Evolutionary conservation across 2,329 filamentous ascomycete genomes (phyloP), one percentile per base, ranked within the genome.

Genomic region (Talaromyces islandicus): DNA sequence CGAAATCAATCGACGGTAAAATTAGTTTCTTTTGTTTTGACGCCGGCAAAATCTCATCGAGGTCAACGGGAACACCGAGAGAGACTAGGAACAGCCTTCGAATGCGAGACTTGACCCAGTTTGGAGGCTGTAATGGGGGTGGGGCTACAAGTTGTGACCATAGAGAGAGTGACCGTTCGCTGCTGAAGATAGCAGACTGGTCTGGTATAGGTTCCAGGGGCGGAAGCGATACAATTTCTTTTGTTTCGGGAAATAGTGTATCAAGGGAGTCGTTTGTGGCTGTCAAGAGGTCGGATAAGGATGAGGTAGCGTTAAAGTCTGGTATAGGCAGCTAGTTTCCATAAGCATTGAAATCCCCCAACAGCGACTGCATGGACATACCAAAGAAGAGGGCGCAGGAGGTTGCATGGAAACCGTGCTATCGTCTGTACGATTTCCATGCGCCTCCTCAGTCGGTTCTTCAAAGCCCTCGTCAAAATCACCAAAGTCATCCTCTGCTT

Each of bases 1-100:
- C 62, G 75, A 82, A 55, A 77, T 82, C 71, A 65, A 94, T 87
- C 6, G 92, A 96, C 0, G 94, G 94, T 1, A 99, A 83, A 4
- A 99, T 84, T 19, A 99, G 87, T 73, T 97, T 97, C 83, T 97
- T 97, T 74, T 99, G 94, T 75, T 97, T 97, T 12, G 91, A 96
- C 0, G 93, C 92, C 0, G 94, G 94, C 7, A 99, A 84, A 59
- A 99, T 97, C 78, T 99, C 94, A 75, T 99, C 94, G 0, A 99
- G 83, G 69, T 99, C 94, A 51, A 99, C 91, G 1, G 94, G 94
- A 0, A 99, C 94, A 19, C 94, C 94, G 0, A 99, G 85, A 1
- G 92, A 97, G 58, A 99, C 92, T 48, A 99, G 86, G 73, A 99
- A 99, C 27, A 99, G 85, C 29, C 94, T 90, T 57, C 94, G 88